phyloP scores from a whole-genome alignment of 306 rosid genomes.

The Ammopiptanthus mongolicus region DNA sequence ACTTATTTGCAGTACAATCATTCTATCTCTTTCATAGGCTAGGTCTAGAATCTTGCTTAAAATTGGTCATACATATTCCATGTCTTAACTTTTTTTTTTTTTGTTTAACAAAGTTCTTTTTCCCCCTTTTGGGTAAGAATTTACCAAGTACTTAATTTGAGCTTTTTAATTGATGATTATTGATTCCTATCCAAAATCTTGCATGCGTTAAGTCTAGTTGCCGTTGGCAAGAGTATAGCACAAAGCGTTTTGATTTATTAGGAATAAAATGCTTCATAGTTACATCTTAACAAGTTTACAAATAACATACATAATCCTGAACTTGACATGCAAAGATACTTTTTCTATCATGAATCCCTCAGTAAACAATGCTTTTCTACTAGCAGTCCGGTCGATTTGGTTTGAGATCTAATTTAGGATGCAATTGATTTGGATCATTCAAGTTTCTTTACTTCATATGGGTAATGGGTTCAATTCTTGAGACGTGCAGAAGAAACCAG shows the following conservation, averaged over 20 bases:
- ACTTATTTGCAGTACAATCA: not conserved
- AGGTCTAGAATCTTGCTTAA: not conserved
- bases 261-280: not conserved
- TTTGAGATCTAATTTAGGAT: not conserved
- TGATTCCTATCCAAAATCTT: not conserved
- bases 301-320: slow-evolving; percentile 11
- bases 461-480: not conserved
- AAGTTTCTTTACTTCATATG: not conserved
- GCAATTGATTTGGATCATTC: slow-evolving; percentile 4
- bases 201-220: not conserved
- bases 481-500: not conserved
- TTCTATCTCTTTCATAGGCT: not conserved
- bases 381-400: not conserved
- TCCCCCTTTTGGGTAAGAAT: not conserved
- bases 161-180: not conserved
- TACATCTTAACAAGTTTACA: not conserved
- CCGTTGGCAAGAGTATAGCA: not conserved
- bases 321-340: not conserved
- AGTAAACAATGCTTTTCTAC: not conserved
- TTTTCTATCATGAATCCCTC: not conserved
- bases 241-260: not conserved
- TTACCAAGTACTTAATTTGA: not conserved
- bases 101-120: not conserved
- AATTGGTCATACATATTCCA: not conserved
- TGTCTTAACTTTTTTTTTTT: not conserved